Percentiles rank a stretch among this genome's conserved stretches.
Evolutionary conservation across 2,329 filamentous ascomycete genomes (phyloP).

Genomic region (Ophiostoma populinum): DNA sequence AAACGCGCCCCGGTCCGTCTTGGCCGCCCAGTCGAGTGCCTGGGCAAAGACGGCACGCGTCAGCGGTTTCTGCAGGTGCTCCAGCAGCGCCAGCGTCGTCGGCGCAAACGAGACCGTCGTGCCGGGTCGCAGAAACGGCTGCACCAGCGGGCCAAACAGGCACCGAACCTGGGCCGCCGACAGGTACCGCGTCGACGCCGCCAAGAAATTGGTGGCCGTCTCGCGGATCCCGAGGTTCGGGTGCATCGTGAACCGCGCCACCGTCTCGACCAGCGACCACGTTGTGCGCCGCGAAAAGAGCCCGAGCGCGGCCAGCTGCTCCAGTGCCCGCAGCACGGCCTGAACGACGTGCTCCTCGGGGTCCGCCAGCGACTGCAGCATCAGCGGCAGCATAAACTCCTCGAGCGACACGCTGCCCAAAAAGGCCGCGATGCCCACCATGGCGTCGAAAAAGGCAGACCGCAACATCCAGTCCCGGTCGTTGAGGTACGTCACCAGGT

Average conservation of each 20-base stretch:
- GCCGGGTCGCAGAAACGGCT: constrained; percentile 63
- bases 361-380: constrained; percentile 88
- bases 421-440: constrained; percentile 82
- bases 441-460: constrained; percentile 89
- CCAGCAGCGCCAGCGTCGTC: constrained; percentile 55
- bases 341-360: constrained; percentile 89
- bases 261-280: constrained; percentile 75
- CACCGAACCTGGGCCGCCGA: constrained; percentile 61
- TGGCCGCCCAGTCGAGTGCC: constrained; percentile 69
- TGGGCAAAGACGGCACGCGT: constrained; percentile 69
- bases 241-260: constrained; percentile 76
- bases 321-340: constrained; percentile 71
- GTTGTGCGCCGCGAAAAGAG: constrained; percentile 69
- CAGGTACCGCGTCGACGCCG: constrained; percentile 18
- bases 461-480: constrained; percentile 94
- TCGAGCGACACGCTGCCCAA: constrained; percentile 79
- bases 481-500: constrained; percentile 93
- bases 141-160: constrained; percentile 63
- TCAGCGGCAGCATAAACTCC: constrained; percentile 86
- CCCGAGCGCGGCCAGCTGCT: constrained; percentile 74
- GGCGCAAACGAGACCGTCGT: constrained; percentile 25
- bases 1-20: constrained; percentile 66
- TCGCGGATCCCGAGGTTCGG: constrained; percentile 93
- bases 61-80: constrained; percentile 67
- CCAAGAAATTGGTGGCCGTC: constrained; percentile 68